Base-by-base conservation (phyloP, 768 basidiomycete species). In the Daedalea quercina region DNA sequence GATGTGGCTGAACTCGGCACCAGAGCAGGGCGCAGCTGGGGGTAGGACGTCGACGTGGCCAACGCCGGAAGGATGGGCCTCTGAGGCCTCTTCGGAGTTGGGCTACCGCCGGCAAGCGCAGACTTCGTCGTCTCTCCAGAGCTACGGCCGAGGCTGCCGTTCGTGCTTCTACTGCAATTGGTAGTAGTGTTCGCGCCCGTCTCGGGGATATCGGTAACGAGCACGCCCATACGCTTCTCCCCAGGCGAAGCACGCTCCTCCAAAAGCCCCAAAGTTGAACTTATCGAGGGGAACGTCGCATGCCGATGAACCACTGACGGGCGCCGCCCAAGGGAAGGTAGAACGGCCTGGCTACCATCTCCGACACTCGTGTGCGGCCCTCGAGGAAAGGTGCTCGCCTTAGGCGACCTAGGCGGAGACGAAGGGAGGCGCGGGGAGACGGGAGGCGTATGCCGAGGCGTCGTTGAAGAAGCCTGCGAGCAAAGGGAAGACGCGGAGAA, bases 251-350 rank as follows among this genome's bases (percentile, higher is more conserved):
- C 57, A 28, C 63, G 61, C 41, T 63, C 63, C 31, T 58, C 62
- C 12, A 65, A 57, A 24, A 60, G 47, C 3, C 60, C 62, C 24
- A 65, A 60, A 1, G 64, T 63, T 1, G 64, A 65, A 2, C 63
- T 60, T 44, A 65, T 63, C 9, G 64, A 65, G 1, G 64, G 64
- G 48, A 59, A 65, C 2, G 64, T 59, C 40, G 59, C 57, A 48
- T 65, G 64, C 1, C 57, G 50, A 8, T 56, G 52, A 7, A 25
- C 24, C 12, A 43, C 34, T 15, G 24, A 33, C 1, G 60, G 44
- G 13, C 47, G 49, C 15, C n/a, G n/a, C 26, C 3, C 8, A 25
- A 3, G 9, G 53, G 46, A 26, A n/a, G 22, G 25, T 17, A 43
- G 50, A 24, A 41, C 23, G n/a, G 51, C 12, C 3, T 12, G 25